Evolutionary conservation across 1,284 basidiomycete species (phyloP).

Genomic region (Microbotryum intermedium): DNA sequence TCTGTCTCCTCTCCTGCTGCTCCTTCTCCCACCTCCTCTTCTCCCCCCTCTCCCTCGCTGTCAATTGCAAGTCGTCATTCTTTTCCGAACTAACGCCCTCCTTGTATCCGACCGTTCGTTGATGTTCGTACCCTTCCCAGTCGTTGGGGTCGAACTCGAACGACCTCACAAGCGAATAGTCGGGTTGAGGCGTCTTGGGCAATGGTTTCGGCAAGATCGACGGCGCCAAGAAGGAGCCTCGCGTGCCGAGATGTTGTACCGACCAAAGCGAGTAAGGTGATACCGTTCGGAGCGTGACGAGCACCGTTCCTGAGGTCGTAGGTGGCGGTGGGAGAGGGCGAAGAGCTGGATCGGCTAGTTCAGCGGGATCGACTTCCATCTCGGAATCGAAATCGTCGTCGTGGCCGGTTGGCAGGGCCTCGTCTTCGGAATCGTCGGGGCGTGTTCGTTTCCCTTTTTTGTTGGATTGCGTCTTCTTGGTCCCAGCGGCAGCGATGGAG

Average conservation of each 20-base stretch:
- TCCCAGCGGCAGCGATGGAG: not conserved
- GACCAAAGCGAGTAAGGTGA: slow-evolving; percentile 83
- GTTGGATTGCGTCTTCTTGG: not conserved
- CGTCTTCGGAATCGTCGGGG: slow-evolving; percentile 1
- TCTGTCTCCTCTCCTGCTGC: not conserved
- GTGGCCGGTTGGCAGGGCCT: slow-evolving; percentile 21
- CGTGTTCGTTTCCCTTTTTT: not conserved
- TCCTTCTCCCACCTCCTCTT: slow-evolving; percentile 5
- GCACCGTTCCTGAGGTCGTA: slow-evolving; percentile 49
- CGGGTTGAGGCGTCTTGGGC: slow-evolving; percentile 48
- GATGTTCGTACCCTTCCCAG: slow-evolving; percentile 81
- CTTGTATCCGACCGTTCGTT: slow-evolving; percentile 73
- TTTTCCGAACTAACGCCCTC: slow-evolving; percentile 27
- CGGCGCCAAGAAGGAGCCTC: slow-evolving; percentile 47
- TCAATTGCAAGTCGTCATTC: slow-evolving; percentile 21
- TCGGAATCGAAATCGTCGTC: slow-evolving; percentile 28
- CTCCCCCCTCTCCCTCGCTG: slow-evolving; percentile 12
- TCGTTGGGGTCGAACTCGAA: slow-evolving; percentile 64
- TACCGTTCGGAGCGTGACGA: slow-evolving; percentile 80
- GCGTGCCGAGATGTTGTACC: slow-evolving; percentile 57
- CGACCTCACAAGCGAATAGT: slow-evolving; percentile 65
- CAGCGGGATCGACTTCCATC: slow-evolving; percentile 7
- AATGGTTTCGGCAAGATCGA: slow-evolving; percentile 37
- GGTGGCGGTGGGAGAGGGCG: slow-evolving; percentile 36
- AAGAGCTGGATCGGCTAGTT: not conserved